phyloP scores from a whole-genome alignment of 768 basidiomycete species.

The Glaciozyma antarctica region DNA sequence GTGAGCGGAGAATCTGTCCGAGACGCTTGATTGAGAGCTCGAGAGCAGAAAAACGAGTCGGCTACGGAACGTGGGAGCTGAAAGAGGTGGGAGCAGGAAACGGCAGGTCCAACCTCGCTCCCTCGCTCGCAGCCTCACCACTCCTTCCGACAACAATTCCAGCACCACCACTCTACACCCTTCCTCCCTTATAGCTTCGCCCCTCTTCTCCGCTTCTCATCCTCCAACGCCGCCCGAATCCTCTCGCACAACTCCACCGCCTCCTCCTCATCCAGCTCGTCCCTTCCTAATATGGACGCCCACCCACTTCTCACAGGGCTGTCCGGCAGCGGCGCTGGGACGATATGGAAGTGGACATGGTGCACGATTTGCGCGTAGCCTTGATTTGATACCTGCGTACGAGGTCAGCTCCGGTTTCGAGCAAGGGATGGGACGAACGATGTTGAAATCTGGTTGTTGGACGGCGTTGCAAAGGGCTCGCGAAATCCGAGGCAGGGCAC shows the following conservation, averaged over 20 bases:
- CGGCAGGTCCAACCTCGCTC: too few species aligned
- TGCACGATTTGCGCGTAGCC: slow-evolving; percentile 26
- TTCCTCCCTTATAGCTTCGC: neutral
- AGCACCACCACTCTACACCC: neutral
- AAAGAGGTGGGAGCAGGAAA: too few species aligned
- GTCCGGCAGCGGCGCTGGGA: slow-evolving; percentile 6
- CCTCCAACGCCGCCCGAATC: slow-evolving; percentile 14
- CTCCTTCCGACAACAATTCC: too few species aligned
- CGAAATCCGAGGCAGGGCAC: slow-evolving; percentile 9
- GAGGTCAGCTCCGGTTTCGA: neutral
- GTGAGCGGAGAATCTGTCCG: too few species aligned
- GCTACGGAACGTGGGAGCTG: too few species aligned
- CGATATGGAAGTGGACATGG: slow-evolving; percentile 21
- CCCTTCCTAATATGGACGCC: neutral
- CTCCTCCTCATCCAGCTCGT: slow-evolving; percentile 18
- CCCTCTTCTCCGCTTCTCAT: neutral
- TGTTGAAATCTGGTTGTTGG: slow-evolving; percentile 15
- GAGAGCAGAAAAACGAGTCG: too few species aligned
- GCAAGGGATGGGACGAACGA: neutral
- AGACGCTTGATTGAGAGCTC: too few species aligned
- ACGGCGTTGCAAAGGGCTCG: slow-evolving; percentile 9
- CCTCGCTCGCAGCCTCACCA: too few species aligned
- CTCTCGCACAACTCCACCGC: neutral
- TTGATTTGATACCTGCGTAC: slow-evolving; percentile 1
- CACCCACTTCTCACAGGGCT: neutral